Conservation (phyloP, 2,329 filamentous ascomycete species). For the Cladophialophora chaetospira region DNA sequence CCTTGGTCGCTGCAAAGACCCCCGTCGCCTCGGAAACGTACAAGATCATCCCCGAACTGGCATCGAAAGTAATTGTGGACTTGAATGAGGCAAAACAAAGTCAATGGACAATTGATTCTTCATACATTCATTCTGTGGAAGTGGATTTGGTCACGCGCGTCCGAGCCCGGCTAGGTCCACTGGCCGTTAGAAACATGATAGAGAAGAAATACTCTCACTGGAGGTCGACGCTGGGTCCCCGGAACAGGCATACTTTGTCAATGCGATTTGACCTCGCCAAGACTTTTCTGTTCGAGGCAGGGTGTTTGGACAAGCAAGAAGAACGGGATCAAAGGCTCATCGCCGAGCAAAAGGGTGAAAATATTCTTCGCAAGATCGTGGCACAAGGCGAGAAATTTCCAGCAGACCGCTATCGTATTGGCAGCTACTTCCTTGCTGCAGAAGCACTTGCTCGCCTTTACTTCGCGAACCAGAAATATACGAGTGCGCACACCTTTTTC, state of each 20-base stretch:
- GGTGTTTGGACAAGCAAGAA: neutral
- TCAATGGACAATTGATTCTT: neutral
- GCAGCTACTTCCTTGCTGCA: neutral
- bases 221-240: neutral
- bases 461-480: neutral
- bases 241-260: neutral
- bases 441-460: neutral
- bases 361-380: neutral
- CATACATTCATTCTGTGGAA: neutral
- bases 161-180: neutral
- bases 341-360: neutral
- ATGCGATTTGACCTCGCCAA: neutral
- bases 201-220: neutral
- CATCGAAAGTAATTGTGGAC: neutral
- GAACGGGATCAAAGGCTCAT: neutral
- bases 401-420: neutral
- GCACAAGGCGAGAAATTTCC: neutral
- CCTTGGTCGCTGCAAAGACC: neutral
- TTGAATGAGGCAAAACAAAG: neutral
- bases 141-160: neutral
- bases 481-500: neutral
- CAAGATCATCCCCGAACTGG: neutral
- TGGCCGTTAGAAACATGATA: neutral
- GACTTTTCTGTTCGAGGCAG: neutral
- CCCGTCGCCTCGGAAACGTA: neutral